Conservation (phyloP, 106 monocot genomes). For the Dendrobium huoshanense region DNA sequence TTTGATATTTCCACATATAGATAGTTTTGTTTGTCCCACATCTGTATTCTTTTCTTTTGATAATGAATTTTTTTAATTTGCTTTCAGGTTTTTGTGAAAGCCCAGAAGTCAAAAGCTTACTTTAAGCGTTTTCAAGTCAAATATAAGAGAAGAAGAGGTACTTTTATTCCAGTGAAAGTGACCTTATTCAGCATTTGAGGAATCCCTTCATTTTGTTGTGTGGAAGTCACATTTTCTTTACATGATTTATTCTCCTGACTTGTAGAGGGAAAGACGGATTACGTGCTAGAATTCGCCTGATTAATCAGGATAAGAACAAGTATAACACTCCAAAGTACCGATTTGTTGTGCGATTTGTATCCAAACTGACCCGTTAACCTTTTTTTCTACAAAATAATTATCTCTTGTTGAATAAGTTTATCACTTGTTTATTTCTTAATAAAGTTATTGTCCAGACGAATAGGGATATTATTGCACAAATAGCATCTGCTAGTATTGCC, state of each 20-base stretch:
- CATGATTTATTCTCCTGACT: neutral
- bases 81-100: slow-evolving; percentile 60
- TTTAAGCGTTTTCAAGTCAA: slow-evolving; percentile 94
- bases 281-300: slow-evolving; percentile 80
- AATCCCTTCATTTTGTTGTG: neutral
- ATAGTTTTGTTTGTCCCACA: neutral
- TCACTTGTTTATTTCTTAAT: slow-evolving; percentile 15
- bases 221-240: neutral
- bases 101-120: slow-evolving; percentile 74
- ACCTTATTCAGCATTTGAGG: neutral
- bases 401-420: neutral
- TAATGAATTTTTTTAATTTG: neutral
- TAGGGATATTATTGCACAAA: slow-evolving; percentile 69
- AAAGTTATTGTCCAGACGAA: slow-evolving; percentile 46
- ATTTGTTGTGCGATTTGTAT: slow-evolving; percentile 93
- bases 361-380: slow-evolving; percentile 2
- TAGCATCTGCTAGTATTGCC: slow-evolving; percentile 73
- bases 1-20: neutral
- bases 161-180: neutral
- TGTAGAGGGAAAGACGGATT: slow-evolving; percentile 87
- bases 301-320: slow-evolving; percentile 94
- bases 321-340: slow-evolving; percentile 92
- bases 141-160: slow-evolving; percentile 86
- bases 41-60: neutral
- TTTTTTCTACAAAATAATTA: neutral